These are phyloP conservation scores for Colletotrichum ledebouriae DNA, from an alignment of 2,329 filamentous ascomycete genomes.

Conservation along the genomic window DNA sequence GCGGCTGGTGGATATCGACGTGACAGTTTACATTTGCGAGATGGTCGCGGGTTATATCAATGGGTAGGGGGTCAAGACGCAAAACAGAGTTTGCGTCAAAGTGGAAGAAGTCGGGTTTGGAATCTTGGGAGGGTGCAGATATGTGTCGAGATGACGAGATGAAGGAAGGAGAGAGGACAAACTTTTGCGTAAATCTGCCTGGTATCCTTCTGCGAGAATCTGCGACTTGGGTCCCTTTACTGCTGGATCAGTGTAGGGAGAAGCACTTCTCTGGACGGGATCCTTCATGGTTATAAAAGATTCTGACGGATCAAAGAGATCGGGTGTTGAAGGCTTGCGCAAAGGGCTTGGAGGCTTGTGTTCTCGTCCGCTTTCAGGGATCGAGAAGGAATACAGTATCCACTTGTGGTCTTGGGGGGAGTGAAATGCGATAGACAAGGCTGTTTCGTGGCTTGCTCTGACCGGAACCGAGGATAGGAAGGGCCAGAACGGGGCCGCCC, in stretches of 20 bases:
- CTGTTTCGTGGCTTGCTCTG: slow-evolving; percentile 38
- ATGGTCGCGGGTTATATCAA: slow-evolving; percentile 6
- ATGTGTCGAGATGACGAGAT: slow-evolving; percentile 27
- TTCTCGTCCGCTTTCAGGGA: slow-evolving; percentile 43
- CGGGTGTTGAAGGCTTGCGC: slow-evolving; percentile 41
- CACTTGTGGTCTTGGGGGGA: slow-evolving; percentile 24
- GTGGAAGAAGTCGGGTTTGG: slow-evolving; percentile 14
- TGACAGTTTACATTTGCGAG: background rate
- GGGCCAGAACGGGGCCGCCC: slow-evolving; percentile 37
- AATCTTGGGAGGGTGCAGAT: background rate
- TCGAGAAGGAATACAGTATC: slow-evolving; percentile 37
- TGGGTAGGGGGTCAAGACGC: background rate
- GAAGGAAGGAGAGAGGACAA: slow-evolving; percentile 46
- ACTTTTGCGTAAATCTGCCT: slow-evolving; percentile 57
- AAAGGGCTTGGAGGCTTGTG: slow-evolving; percentile 39
- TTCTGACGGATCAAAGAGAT: slow-evolving; percentile 32
- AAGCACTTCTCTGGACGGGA: slow-evolving; percentile 55
- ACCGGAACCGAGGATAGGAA: slow-evolving; percentile 40
- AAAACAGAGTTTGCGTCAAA: slow-evolving; percentile 43
- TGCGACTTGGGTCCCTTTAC: slow-evolving; percentile 57
- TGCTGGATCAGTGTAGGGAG: slow-evolving; percentile 55
- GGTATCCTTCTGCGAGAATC: slow-evolving; percentile 53
- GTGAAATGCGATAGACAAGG: slow-evolving; percentile 22
- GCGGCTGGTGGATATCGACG: slow-evolving; percentile 13
- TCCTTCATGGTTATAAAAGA: slow-evolving; percentile 56